Evolutionary conservation across 2,329 filamentous ascomycete species (phyloP).

Genomic region (Rosellinia necatrix): DNA sequence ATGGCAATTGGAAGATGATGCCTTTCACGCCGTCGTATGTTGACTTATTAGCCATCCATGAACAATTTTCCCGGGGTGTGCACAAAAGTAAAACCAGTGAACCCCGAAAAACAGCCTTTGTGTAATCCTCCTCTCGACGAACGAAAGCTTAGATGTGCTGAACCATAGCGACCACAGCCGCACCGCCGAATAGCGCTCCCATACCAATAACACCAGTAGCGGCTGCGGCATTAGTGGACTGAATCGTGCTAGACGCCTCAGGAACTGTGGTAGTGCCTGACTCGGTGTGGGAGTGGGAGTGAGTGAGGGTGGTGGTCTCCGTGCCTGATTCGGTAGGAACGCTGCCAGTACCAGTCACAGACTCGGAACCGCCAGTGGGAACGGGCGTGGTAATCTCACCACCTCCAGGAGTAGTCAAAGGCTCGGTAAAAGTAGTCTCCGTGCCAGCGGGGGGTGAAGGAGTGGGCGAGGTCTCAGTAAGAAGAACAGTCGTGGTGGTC

Average conservation of each 20-base stretch:
- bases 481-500: constrained; percentile 5
- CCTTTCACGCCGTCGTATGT: neutral
- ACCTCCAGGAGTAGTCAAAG: constrained; percentile 3
- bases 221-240: constrained; percentile 18
- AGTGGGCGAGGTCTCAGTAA: constrained; percentile 23
- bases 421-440: constrained; percentile 7
- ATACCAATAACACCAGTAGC: constrained; percentile 23
- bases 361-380: constrained; percentile 13
- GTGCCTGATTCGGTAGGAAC: constrained; percentile 8
- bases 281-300: constrained; percentile 4
- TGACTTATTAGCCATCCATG: neutral
- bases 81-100: constrained; percentile 9
- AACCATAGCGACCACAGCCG: constrained; percentile 25
- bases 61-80: neutral
- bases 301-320: constrained; percentile 3
- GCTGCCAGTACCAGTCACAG: constrained; percentile 7
- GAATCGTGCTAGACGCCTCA: neutral
- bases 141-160: constrained; percentile 24
- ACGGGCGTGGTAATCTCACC: neutral
- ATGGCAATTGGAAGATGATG: too few relatives aligned
- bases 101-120: neutral
- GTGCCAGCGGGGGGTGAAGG: constrained; percentile 13
- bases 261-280: constrained; percentile 7
- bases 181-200: constrained; percentile 29
- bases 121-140: neutral